Percentiles rank a stretch among this genome's conserved stretches.
Conservation (phyloP, 768 basidiomycete genomes). For the Exsudoporus frostii region DNA sequence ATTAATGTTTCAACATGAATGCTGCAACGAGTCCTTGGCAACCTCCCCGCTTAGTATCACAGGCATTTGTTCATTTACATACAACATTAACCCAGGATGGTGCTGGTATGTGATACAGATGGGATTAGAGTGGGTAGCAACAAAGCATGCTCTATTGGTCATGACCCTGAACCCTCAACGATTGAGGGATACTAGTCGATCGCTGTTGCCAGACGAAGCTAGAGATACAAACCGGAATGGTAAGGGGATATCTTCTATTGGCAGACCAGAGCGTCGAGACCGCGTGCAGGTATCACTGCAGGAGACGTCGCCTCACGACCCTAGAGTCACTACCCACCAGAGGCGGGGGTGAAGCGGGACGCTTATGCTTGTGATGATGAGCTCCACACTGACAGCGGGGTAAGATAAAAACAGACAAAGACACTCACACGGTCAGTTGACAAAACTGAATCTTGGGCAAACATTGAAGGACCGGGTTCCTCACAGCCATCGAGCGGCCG, state of each 20-base stretch:
- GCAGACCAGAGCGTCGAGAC: background rate
- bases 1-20: background rate
- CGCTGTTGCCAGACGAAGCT: background rate
- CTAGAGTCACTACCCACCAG: background rate
- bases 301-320: conserved; percentile 11
- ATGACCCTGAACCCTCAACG: background rate
- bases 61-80: conserved; percentile 2
- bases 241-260: background rate
- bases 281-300: conserved; percentile 1
- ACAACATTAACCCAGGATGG: background rate
- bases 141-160: too few species aligned
- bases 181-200: background rate
- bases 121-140: background rate
- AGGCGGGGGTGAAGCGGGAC: conserved; percentile 8
- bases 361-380: conserved; percentile 13
- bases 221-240: background rate
- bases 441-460: conserved; percentile 14
- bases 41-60: background rate
- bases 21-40: conserved; percentile 9
- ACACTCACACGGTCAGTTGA: conserved; percentile 10
- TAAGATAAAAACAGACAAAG: background rate
- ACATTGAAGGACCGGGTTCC: conserved; percentile 10
- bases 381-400: background rate
- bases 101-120: background rate
- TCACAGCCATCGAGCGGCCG: background rate